Evolutionary conservation across 805 yeast species (phyloP), one percentile per base, ranked within the genome.

Genomic region (Hanseniaspora mollemarum): DNA sequence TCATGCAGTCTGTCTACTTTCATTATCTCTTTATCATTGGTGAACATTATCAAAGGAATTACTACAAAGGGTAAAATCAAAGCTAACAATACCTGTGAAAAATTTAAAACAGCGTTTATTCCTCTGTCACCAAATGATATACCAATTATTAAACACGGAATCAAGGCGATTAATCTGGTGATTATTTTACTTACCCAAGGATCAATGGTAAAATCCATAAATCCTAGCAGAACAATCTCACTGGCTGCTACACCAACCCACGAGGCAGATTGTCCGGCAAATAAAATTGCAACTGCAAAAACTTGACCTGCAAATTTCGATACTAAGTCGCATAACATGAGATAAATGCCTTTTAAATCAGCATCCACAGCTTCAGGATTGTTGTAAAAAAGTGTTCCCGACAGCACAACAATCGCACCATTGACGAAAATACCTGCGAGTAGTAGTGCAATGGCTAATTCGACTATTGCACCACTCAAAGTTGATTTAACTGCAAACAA

Each of bases 231-330:
- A 8, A 87, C 94, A 78, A 86, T 85, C 63, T 87, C 96, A 33
- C 96, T 95, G 1, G 96, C 88, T 59, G 88, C 73, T 0, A 96
- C 88, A 61, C 95, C 87, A 18, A 87, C 94, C 36, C 90, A 84
- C 38, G 96, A 96, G 2, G 96, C 96, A 59, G 92, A 81, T 61
- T 87, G 90, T n/a, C 96, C 96, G 13, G 90, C 81, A 62, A 84
- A 87, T 42, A 87, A 69, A 66, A 87, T 75, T 1, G 96, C 96
- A 45, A 87, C 66, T 0, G 95, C 96, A 70, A 88, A 87, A 0
- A 87, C 81, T 9, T 84, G 69, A 5, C 95, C 96, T 0, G 96
- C 96, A 5, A 87, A 78, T 15, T 84, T 82, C 1, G 94, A 83
- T 36, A 87, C 71, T 59, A 83, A 84, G 28, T 71, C 68, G 4